Evolutionary conservation across 2,329 filamentous ascomycete genomes (phyloP), one percentile per base, ranked within the genome.

Genomic region (Ophiostoma ulmi): DNA sequence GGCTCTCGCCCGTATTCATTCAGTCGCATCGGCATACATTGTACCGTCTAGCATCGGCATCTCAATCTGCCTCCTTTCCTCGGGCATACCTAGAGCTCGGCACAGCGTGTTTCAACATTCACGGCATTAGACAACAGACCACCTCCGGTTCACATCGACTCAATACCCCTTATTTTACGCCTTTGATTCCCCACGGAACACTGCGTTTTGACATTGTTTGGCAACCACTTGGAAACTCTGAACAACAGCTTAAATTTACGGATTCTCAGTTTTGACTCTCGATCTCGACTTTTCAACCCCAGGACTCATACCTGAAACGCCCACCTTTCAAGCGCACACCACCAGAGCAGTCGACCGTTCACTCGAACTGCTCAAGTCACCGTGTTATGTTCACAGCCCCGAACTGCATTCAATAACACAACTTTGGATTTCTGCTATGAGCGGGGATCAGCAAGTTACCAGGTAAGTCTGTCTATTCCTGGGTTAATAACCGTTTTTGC

Each of bases 401-500:
- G 22, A 22, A 63, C 35, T 73, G 48, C 58, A 67, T 71, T 61
- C 38, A 68, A 67, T 36, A 67, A 35, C 63, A 35, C 38, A 26
- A 58, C 44, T n/a, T 65, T 66, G 22, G 41, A 1, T 70, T 22
- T 74, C 80, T 87, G 86, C 85, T 88, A 89, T 89, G 87, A 88
- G 82, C 83, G 84, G 84, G 80, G 84, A 88, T 80, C 83, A 83
- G 80, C 80, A 80, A 78, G 80, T 80, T 80, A 81, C 82, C 78
- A 88, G 86, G 87, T 78, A 74, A 14, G 39, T 63, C 52, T 58
- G 22, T 8, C 22, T 26, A 17, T 14, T 58, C 6, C 22, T 35
- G 31, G 31, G 31, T 26, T 22, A 26, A 39, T 22, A 3, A 14
- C 36, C 64, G 61, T n/a, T 39, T 55, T 69, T n/a, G 22, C 36